Percentiles rank a stretch among this genome's conserved stretches.
These are phyloP conservation scores for Rosa rugosa DNA, from an alignment of 306 rosid species.

Conservation along the genomic window DNA sequence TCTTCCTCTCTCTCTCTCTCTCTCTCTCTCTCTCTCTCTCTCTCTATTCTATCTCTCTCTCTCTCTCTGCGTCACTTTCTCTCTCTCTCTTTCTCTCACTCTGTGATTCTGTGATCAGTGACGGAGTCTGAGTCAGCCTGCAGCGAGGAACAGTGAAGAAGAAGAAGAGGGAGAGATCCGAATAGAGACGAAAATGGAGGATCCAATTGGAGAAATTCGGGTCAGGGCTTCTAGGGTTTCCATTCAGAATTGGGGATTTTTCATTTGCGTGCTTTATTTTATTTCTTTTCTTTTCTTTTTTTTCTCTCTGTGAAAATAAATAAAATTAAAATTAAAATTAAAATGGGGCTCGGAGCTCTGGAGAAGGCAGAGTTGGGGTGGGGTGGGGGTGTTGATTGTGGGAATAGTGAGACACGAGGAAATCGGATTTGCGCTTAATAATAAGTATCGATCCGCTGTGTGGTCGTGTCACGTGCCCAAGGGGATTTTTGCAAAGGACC, in stretches of 20 bases:
- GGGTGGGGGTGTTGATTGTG: too few species aligned
- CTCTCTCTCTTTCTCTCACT: background rate
- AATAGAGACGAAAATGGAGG: constrained; percentile 24
- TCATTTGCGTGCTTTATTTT: constrained; percentile 23
- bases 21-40: constrained; percentile 11
- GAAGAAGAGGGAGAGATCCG: constrained; percentile 21
- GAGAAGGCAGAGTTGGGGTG: background rate
- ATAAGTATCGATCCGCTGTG: too few species aligned
- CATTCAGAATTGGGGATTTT: constrained; percentile 50
- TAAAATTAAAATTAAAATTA: background rate
- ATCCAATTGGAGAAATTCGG: constrained; percentile 33
- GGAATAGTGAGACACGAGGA: too few species aligned
- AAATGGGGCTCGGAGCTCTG: background rate
- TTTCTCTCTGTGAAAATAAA: constrained; percentile 10
- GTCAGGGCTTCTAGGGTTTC: constrained; percentile 48
- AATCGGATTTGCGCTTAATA: too few species aligned
- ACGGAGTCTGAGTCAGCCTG: constrained; percentile 32
- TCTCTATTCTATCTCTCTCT: constrained; percentile 18
- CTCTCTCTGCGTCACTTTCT: constrained; percentile 2
- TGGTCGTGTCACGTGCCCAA: too few species aligned
- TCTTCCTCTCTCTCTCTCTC: constrained; percentile 12
- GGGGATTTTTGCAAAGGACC: too few species aligned
- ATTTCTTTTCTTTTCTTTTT: background rate
- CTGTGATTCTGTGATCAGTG: background rate
- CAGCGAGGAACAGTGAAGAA: constrained; percentile 38